Percentiles rank a stretch among this genome's conserved stretches.
These are phyloP conservation scores for Rhododendron griersonianum DNA, from an alignment of 148 eudicot species.

Conservation along the genomic window DNA sequence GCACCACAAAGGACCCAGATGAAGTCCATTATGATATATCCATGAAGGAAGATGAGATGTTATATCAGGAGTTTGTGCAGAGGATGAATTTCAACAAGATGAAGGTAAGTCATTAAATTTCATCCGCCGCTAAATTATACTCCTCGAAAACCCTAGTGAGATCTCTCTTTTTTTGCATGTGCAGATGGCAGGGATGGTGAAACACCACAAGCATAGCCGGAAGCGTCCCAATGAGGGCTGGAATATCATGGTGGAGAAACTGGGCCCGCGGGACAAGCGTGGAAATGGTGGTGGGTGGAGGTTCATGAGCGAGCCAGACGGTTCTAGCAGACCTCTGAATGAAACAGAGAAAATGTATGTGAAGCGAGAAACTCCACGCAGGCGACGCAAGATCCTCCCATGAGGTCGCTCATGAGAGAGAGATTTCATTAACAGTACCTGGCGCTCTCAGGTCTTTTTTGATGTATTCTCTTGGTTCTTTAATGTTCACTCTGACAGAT, in stretches of 20 bases:
- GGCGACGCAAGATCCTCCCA: constrained; percentile 59
- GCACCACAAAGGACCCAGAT: constrained; percentile 85
- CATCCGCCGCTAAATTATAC: background rate
- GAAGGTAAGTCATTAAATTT: background rate
- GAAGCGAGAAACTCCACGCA: constrained; percentile 76
- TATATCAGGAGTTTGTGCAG: constrained; percentile 48
- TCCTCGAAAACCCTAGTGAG: background rate
- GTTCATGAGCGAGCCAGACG: constrained; percentile 64
- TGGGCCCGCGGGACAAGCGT: constrained; percentile 70
- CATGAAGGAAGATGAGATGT: constrained; percentile 79
- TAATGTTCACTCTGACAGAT: background rate
- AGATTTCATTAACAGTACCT: background rate
- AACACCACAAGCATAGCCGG: constrained; percentile 77
- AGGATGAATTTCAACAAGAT: constrained; percentile 3
- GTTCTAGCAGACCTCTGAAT: constrained; percentile 76
- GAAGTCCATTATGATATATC: constrained; percentile 96
- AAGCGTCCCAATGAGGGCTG: constrained; percentile 80
- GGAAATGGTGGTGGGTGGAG: constrained; percentile 89
- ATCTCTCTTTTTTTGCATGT: background rate
- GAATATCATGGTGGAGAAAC: constrained; percentile 60
- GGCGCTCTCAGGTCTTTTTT: background rate
- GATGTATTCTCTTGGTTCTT: background rate
- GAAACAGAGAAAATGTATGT: constrained; percentile 77
- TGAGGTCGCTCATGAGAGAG: constrained; percentile 18
- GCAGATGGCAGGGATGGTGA: constrained; percentile 64